A percentile compares a stretch with the other conserved stretches of the same genome.
Evolutionary conservation across 2,329 filamentous ascomycete species (phyloP).

Genomic region (Byssochlamys sp.): DNA sequence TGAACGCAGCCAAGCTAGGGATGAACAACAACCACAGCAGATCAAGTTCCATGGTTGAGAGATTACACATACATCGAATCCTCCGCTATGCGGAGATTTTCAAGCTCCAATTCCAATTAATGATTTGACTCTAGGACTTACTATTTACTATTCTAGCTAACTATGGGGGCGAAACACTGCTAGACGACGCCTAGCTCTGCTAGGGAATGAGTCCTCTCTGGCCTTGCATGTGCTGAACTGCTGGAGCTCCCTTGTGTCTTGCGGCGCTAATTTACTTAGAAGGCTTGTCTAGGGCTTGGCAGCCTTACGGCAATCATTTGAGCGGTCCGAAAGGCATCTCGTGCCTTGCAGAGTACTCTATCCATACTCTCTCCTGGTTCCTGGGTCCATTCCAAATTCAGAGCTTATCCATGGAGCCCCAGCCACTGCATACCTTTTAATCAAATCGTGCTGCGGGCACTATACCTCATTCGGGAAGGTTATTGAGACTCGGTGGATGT

Average conservation of each 20-base stretch:
- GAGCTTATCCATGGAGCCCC: background rate
- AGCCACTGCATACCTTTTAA: background rate
- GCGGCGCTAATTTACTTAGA: background rate
- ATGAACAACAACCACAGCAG: background rate
- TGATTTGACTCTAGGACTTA: background rate
- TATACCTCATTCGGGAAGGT: background rate
- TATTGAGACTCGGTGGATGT: background rate
- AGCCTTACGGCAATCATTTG: background rate
- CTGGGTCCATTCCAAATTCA: background rate
- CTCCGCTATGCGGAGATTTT: background rate
- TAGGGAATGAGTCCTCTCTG: background rate
- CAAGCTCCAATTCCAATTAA: background rate
- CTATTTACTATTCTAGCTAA: background rate
- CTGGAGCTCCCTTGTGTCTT: background rate
- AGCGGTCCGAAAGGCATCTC: conserved; percentile 1
- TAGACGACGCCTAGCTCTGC: background rate
- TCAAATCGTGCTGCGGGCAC: background rate
- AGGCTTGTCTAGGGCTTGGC: background rate
- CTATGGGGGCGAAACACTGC: background rate
- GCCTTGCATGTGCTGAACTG: background rate
- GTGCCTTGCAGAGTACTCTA: conserved; percentile 5
- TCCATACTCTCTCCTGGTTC: background rate
- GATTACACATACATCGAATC: background rate
- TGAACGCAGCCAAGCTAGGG: background rate
- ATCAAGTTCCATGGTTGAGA: background rate